Percentiles rank a stretch among this genome's conserved stretches.
These are phyloP conservation scores for Hygrophila difformis DNA, from an alignment of 257 asterid species.

Conservation along the genomic window DNA sequence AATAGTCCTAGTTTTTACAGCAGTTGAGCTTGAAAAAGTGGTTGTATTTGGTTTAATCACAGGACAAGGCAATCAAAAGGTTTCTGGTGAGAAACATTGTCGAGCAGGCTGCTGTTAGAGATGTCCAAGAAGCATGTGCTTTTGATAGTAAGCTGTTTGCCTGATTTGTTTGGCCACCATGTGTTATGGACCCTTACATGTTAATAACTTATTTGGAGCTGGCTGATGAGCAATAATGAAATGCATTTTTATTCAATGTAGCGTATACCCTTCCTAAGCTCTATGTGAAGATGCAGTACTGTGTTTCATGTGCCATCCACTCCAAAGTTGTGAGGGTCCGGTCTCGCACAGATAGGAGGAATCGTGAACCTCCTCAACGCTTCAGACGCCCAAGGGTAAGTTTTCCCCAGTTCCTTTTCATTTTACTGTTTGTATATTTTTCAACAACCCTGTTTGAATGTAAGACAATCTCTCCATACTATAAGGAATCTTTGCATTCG, in stretches of 20 bases:
- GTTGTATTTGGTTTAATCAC: too few species aligned
- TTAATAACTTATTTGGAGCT: not conserved
- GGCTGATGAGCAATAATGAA: not conserved
- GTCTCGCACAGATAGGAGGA: conserved; percentile 68
- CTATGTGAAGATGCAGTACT: conserved; percentile 82
- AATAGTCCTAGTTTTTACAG: too few species aligned
- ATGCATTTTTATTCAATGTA: conserved; percentile 7
- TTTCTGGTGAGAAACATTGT: conserved; percentile 83
- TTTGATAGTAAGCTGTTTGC: conserved; percentile 40
- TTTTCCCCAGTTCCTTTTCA: not conserved
- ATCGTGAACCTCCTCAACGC: conserved; percentile 71
- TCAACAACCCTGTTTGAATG: too few species aligned
- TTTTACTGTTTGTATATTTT: not conserved
- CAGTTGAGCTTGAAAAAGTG: too few species aligned
- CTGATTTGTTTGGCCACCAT: not conserved
- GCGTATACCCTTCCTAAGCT: conserved; percentile 71
- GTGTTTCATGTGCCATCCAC: conserved; percentile 82
- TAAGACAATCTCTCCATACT: too few species aligned
- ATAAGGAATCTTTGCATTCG: too few species aligned
- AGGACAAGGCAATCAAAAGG: conserved; percentile 93
- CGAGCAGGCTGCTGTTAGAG: conserved; percentile 94
- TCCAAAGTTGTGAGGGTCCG: conserved; percentile 95
- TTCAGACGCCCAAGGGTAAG: conserved; percentile 58
- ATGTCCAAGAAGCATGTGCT: conserved; percentile 92
- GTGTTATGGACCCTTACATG: not conserved